Evolutionary conservation across 2,329 filamentous ascomycete genomes (phyloP).

Genomic region (Penicillium sp.): DNA sequence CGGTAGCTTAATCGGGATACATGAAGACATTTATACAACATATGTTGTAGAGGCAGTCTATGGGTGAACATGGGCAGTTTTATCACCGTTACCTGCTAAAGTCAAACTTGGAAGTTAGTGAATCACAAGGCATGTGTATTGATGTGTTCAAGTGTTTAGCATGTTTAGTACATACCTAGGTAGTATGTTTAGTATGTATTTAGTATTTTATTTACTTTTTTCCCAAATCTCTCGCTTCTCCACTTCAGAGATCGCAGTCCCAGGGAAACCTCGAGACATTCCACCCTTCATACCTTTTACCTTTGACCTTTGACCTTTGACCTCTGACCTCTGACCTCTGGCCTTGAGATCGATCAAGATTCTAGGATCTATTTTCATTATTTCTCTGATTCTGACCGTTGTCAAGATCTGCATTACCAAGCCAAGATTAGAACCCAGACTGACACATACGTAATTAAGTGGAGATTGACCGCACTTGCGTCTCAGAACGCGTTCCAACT

Average conservation of each 20-base stretch:
- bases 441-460: conserved; percentile 8
- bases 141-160: neutral
- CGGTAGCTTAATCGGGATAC: neutral
- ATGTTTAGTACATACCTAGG: too few species aligned
- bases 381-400: too few species aligned
- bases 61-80: too few species aligned
- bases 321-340: too few species aligned
- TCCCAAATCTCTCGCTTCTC: neutral
- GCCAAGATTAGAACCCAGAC: neutral
- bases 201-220: conserved; percentile 7
- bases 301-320: neutral
- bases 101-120: too few species aligned
- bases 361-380: too few species aligned
- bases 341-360: too few species aligned
- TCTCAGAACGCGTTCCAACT: neutral
- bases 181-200: neutral
- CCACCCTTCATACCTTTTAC: conserved; percentile 6
- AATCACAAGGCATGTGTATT: neutral
- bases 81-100: too few species aligned
- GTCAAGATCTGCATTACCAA: neutral
- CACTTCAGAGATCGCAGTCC: neutral
- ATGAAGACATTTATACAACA: too few species aligned
- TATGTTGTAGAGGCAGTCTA: too few species aligned
- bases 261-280: conserved; percentile 6
- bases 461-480: neutral